These are phyloP conservation scores for Calocybe indica DNA, from an alignment of 768 basidiomycete species.

Conservation along the genomic window DNA sequence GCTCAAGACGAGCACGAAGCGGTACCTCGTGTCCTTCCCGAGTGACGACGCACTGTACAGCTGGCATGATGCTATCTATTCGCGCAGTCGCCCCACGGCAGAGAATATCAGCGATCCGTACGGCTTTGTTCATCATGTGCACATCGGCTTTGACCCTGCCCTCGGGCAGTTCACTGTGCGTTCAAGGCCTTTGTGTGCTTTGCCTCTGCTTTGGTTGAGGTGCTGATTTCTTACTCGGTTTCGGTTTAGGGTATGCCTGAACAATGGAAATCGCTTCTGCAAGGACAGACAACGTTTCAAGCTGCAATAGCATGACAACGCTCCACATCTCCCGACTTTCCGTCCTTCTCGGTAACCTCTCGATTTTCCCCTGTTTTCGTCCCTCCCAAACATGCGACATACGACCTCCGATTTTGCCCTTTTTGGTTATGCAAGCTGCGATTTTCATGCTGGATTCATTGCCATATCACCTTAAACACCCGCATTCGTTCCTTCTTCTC, in stretches of 20 bases:
- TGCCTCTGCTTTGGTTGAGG: neutral
- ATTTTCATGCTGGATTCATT: no score
- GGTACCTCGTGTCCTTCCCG: constrained; percentile 21
- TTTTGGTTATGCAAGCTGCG: neutral
- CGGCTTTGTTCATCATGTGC: constrained; percentile 24
- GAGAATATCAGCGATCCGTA: constrained; percentile 21
- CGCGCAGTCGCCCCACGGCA: constrained; percentile 16
- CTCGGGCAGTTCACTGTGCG: constrained; percentile 21
- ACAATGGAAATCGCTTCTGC: constrained; percentile 13
- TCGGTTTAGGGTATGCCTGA: constrained; percentile 15
- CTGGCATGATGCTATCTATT: constrained; percentile 27
- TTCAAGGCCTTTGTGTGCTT: neutral
- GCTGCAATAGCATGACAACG: neutral
- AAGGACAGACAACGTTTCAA: neutral
- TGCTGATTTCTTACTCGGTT: neutral
- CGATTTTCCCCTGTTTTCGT: neutral
- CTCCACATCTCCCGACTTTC: neutral
- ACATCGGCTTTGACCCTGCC: constrained; percentile 25
- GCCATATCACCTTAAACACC: no score
- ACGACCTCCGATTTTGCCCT: neutral
- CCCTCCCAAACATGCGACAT: neutral
- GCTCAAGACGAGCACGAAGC: constrained; percentile 14
- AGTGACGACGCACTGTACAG: constrained; percentile 20
- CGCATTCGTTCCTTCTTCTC: no score
- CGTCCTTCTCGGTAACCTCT: neutral